Base-by-base conservation (phyloP, 495 filamentous ascomycete species). In the Barbatosphaeria neglecta region DNA sequence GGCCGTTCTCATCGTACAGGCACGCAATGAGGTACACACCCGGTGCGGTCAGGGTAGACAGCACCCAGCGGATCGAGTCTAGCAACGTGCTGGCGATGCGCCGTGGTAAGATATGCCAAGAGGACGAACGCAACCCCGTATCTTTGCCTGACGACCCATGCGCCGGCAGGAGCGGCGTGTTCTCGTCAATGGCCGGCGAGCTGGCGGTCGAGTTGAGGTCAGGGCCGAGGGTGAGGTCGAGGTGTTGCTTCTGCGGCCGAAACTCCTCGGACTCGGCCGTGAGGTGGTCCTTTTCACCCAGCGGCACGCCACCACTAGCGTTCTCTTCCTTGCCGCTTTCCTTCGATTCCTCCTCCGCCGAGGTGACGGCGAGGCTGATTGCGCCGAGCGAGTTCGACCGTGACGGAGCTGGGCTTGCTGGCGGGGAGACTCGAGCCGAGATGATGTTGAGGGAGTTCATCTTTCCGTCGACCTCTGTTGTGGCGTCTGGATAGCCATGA, bases 391-490 rank as follows among this genome's bases (percentile, higher is more conserved):
- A 85, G 54, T 78, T 83, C 45, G 80, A 79, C 66, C 82, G 73
- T 47, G 78, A 74, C 44, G 80, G 79, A 33, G 63, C 59, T 13
- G 73, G 70, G 56, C 72, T 78, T 50, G 73, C 61, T 39, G 74
- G 60, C 49, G 74, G 75, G 52, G 75, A 77, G 48, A 92, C 86
- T 70, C 85, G 82, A 61, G 86, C 78, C 53, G 87, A 93, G 63
- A 98, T 75, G 64, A 95, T 85, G 67, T 94, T 95, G 72, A 97
- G 70, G 58, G 90, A 94, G 83, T 97, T 96, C 90, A 98, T 98
- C 70, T 82, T 89, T 56, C 45, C 47, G 50, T 48, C 52, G 52
- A 53, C 22, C 39, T 22, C 18, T 41, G 31, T n/a, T 35, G 39
- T 15, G 16, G 22, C 50, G 45, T 56, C 22, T 53, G 54, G 62